Base-by-base conservation (phyloP, 2,329 filamentous ascomycete species). In the Hyphodiscus sp. region DNA sequence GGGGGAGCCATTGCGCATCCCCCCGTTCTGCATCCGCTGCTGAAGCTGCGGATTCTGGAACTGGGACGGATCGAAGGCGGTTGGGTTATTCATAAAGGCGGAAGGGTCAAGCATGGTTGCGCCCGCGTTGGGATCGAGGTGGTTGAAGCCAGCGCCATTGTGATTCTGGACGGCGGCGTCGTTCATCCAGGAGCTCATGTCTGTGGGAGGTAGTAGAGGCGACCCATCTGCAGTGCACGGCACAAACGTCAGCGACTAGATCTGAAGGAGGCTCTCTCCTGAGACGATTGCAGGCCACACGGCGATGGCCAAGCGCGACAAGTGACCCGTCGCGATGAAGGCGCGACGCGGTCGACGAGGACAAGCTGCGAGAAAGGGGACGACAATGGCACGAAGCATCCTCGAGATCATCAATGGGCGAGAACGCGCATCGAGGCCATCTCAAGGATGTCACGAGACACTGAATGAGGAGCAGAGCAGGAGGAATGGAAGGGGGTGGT, bases 1-100 rank as follows among this genome's bases (percentile, higher is more conserved):
- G 45, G 88, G 87, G 51, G 89, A 91, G 57, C 83, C 84, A 71
- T 90, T 91, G 77, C 89, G 89, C 76, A 88, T 86, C 65, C 79
- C 82, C 73, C 89, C 87, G 75, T 92, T 94, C 69, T 89, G 88
- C 81, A 92, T 87, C 67, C 77, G 76, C 64, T 73, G 71, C 52
- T 69, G 68, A 20, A 68, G 57, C 59, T 81, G 78, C 50, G 73
- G 74, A 63, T 80, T 83, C 57, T 70, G 71, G 68, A 66, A 73
- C 65, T 66, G 76, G 62, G 69, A 70, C 45, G 77, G 76, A 69
- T 81, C 84, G 72, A 83, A 85, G 68, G 82, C 81, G 66, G 68
- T 65, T 61, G 75, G 69, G 69, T 76, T 81, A 68, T 75, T 74
- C 79, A 86, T 81, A 65, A 83, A 85, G 55, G 78, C 76, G 18